Percentiles rank a stretch among this genome's conserved stretches.
Conservation (phyloP, 1,139 yeast genomes). For the Kodamaea anthophila region DNA sequence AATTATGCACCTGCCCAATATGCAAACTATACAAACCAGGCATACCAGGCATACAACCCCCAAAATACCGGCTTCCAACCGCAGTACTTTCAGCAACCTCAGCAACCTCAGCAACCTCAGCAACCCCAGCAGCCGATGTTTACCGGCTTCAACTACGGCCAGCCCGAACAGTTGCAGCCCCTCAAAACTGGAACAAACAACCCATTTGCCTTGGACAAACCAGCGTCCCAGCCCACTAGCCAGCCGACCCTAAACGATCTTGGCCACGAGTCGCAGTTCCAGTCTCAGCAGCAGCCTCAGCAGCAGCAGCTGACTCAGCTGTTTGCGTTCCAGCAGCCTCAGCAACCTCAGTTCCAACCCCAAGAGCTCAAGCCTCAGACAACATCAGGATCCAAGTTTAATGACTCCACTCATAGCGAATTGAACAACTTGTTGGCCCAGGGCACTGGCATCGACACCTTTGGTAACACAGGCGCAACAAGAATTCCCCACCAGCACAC, state of each 20-base stretch:
- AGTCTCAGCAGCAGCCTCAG: slow-evolving; percentile 23
- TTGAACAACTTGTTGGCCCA: slow-evolving; percentile 73
- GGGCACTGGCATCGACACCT: slow-evolving; percentile 92
- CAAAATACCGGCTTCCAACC: slow-evolving; percentile 8
- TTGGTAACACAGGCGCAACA: slow-evolving; percentile 87
- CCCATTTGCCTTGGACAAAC: slow-evolving; percentile 64
- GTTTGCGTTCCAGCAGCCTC: slow-evolving; percentile 18
- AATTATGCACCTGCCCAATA: no score
- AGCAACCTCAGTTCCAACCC: slow-evolving; percentile 20
- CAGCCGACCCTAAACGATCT: slow-evolving; percentile 16
- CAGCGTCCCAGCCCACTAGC: slow-evolving; percentile 15
- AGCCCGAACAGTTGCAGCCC: slow-evolving; percentile 37
- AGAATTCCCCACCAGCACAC: slow-evolving; percentile 95
- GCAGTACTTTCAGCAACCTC: slow-evolving; percentile 12
- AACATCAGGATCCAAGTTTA: slow-evolving; percentile 34
- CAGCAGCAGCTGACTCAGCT: slow-evolving; percentile 16
- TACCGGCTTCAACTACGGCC: slow-evolving; percentile 26
- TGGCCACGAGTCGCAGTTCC: slow-evolving; percentile 17
- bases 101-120: slow-evolving; percentile 22
- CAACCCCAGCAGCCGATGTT: slow-evolving; percentile 27
- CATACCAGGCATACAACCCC: slow-evolving; percentile 7
- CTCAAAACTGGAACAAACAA: slow-evolving; percentile 81
- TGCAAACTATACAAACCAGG: slow-evolving; percentile 5
- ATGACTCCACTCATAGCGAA: slow-evolving; percentile 57
- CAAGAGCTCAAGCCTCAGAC: slow-evolving; percentile 23